Conservation (phyloP, 495 filamentous ascomycete genomes). For the Aspergillus leporis region DNA sequence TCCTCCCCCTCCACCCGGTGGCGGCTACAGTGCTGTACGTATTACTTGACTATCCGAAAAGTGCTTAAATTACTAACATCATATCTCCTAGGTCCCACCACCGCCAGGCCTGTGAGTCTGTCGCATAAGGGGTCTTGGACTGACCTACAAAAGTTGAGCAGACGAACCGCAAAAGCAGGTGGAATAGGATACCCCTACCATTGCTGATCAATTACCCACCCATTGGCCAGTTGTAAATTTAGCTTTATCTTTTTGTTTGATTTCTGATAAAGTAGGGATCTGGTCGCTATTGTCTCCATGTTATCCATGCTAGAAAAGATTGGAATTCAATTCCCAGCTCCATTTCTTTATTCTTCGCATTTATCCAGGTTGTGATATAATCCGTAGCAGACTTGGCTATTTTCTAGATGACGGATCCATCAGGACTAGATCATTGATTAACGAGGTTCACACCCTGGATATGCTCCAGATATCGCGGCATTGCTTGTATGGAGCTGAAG, state of each 20-base stretch:
- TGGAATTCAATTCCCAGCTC: not conserved
- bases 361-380: not conserved
- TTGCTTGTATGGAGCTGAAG: too few species aligned
- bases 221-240: not conserved
- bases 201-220: not conserved
- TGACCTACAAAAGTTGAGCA: not conserved
- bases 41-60: not conserved
- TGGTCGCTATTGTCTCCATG: not conserved
- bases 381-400: not conserved
- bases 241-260: not conserved
- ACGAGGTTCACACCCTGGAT: too few species aligned
- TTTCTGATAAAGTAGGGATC: not conserved
- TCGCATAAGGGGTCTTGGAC: not conserved
- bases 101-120: conserved; percentile 49
- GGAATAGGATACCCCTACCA: conserved; percentile 1
- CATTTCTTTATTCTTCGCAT: not conserved
- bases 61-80: not conserved
- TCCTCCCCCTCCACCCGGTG: conserved; percentile 62
- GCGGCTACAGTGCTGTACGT: conserved; percentile 68
- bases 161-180: not conserved
- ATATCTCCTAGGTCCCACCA: conserved; percentile 44
- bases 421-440: not conserved
- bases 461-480: too few species aligned
- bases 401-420: not conserved
- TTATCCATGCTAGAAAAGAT: not conserved